Base-by-base conservation (phyloP, 164 flowering plant genomes). In the Piper longum region DNA sequence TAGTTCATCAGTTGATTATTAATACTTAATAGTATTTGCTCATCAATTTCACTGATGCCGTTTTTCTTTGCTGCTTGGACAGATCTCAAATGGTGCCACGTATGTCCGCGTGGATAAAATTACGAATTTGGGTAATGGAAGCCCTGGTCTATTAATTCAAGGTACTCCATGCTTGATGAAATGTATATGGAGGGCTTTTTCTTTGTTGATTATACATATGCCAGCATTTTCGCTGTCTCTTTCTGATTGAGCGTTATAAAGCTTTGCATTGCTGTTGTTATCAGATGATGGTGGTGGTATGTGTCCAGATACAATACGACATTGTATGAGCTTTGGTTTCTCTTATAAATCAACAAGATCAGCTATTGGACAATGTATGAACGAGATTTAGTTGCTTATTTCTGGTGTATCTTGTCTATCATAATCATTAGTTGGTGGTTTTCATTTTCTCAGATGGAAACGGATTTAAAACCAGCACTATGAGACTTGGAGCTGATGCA, bases 261-360 rank as follows among this genome's bases (percentile, higher is more conserved):
- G 13, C 56, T 51, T 14, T 55, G 65, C 39, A 61, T 71, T 51
- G 36, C 36, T 26, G 36, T 2, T 26, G 42, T 52, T 43, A 68
- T 66, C 43, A 66, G 99, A 93, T 81, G 85, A 93, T 80, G 99
- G 99, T 48, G 96, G 99, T 69, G 99, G 99, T 65, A 90, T 93
- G 99, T 84, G 81, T 69, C 95, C 96, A 60, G 88, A 83, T 63
- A 78, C 89, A 60, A 77, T 93, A 71, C 82, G 95, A 4, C 82
- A 71, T 14, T 93, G 97, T 64, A 80, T 90, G 89, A 90, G 96
- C 78, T 93, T 93, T 83, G 99, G 99, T 8, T 93, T 88, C 74
- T 90, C 99, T 60, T 84, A 84, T 64, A 93, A 88, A 76, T 82
- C 84, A 60, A 76, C 88, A 60, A 80, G 78, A 57, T 75, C 80